Percentiles rank a stretch among this genome's conserved stretches.
phyloP scores from a whole-genome alignment of 768 basidiomycete species.

The Gymnopilus junonius region DNA sequence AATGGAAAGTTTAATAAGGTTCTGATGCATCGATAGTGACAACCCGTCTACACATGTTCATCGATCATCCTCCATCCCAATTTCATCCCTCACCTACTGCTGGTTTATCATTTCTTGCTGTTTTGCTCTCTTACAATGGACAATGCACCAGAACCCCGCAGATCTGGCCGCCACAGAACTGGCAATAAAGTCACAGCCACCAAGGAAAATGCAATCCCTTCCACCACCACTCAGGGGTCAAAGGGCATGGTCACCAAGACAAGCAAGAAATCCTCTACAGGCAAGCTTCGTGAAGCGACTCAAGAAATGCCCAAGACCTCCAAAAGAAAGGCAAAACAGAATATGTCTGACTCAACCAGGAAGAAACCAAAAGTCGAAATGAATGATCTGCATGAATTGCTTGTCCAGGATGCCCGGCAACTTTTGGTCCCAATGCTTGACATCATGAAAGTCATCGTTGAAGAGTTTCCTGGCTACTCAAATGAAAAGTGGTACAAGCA shows the following conservation, averaged over 20 bases:
- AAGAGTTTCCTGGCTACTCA: not conserved
- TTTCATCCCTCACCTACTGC: not conserved
- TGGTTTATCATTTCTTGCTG: not conserved
- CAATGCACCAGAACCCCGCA: not conserved
- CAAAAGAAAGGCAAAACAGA: not conserved
- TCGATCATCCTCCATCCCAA: not conserved
- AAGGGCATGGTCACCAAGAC: not conserved
- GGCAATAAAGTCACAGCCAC: not conserved
- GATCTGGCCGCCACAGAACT: not conserved
- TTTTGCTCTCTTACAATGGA: not conserved
- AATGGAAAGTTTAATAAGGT: not conserved
- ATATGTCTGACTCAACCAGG: not conserved
- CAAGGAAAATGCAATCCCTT: not conserved
- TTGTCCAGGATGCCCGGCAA: not conserved
- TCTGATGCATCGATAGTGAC: not conserved
- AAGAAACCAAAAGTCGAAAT: not conserved
- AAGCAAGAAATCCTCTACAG: not conserved
- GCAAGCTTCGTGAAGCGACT: not conserved
- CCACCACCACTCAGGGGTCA: not conserved
- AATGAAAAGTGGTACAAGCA: not conserved
- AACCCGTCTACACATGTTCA: not conserved
- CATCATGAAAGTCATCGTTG: not conserved
- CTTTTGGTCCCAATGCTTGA: not conserved
- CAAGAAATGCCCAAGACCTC: not conserved
- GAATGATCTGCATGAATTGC: not conserved